Conservation (phyloP, 768 basidiomycete genomes). For the Tricholoma terreum region DNA sequence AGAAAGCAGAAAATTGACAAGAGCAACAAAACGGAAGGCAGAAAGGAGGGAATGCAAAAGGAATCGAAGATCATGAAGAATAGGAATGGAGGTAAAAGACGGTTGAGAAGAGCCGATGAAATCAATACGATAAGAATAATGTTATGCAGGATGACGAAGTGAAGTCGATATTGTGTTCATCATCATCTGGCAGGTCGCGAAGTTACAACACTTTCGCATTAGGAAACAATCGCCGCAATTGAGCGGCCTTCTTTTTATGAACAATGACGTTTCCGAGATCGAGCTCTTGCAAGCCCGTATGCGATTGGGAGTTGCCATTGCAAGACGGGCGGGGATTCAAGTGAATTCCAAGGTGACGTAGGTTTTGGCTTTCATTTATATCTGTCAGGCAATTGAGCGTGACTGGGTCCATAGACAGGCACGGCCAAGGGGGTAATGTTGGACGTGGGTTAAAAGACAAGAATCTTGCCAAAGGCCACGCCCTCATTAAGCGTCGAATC, state of each 20-base stretch:
- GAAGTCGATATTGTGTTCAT: too few species aligned
- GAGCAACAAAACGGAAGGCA: too few species aligned
- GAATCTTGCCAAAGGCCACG: conserved; percentile 1
- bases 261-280: neutral
- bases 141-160: too few species aligned
- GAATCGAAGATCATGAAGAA: too few species aligned
- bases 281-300: neutral
- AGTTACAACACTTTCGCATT: neutral
- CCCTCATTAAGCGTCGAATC: neutral
- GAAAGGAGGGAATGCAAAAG: too few species aligned
- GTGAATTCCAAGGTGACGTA: conserved; percentile 5
- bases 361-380: neutral
- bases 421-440: neutral
- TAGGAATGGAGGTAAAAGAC: too few species aligned
- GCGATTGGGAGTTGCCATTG: neutral
- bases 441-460: conserved; percentile 3
- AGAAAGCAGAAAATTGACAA: too few species aligned
- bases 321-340: neutral
- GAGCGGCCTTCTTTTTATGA: neutral
- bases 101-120: too few species aligned
- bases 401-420: neutral
- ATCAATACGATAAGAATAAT: too few species aligned
- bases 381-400: neutral
- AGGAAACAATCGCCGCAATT: neutral
- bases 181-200: too few species aligned